Evolutionary conservation across 257 asterid genomes (phyloP).

Genomic region (Echites panduratus): DNA sequence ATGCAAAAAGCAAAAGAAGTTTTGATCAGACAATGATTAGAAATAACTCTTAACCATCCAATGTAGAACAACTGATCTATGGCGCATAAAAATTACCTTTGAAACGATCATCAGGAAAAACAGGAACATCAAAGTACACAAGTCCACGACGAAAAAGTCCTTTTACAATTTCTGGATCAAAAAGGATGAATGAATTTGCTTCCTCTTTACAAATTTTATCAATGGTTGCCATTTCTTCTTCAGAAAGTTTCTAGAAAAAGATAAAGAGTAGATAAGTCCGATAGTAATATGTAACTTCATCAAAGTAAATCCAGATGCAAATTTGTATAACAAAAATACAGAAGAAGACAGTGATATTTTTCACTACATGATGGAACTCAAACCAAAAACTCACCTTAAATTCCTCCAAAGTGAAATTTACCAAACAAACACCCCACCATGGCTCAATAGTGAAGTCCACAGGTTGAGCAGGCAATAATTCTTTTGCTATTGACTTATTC

Average conservation of each 20-base stretch:
- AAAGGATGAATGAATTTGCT: constrained; percentile 84
- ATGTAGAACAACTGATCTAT: background rate
- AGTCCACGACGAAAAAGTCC: constrained; percentile 85
- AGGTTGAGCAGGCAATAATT: constrained; percentile 84
- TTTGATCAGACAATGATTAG: background rate
- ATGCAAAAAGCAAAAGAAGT: background rate
- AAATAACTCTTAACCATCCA: background rate
- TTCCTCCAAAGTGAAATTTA: constrained; percentile 95
- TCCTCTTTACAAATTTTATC: constrained; percentile 98
- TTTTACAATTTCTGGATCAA: constrained; percentile 83
- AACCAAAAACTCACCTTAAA: constrained; percentile 54
- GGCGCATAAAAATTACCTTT: constrained; percentile 49
- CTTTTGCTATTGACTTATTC: constrained; percentile 96
- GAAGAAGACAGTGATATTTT: too few species aligned
- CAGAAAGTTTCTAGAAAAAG: constrained; percentile 77
- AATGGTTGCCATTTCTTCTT: constrained; percentile 95
- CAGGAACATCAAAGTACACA: constrained; percentile 92
- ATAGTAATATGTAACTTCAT: background rate
- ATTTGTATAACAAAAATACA: too few species aligned
- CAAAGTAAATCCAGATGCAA: background rate
- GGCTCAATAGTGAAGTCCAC: constrained; percentile 90
- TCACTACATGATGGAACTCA: too few species aligned
- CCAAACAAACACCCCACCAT: constrained; percentile 99
- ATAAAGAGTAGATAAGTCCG: constrained; percentile 13
- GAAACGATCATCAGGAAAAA: constrained; percentile 92